Conservation (phyloP, 2,329 filamentous ascomycete genomes). For the Macrophomina tecta region DNA sequence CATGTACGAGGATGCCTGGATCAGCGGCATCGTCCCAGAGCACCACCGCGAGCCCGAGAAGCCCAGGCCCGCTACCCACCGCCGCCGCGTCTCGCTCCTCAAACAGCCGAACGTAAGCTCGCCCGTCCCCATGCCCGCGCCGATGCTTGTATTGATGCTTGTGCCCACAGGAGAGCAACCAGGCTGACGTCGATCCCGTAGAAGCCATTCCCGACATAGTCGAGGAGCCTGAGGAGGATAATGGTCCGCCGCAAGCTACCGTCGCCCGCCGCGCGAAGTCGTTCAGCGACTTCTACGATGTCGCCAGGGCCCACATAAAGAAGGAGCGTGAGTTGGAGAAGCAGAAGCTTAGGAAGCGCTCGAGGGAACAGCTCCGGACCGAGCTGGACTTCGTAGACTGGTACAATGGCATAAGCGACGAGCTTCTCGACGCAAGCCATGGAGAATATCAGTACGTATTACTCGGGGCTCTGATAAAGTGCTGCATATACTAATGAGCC, state of each 20-base stretch:
- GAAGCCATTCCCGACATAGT: conserved; percentile 64
- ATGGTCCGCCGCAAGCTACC: conserved; percentile 70
- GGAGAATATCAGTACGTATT: conserved; percentile 76
- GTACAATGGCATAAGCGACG: conserved; percentile 66
- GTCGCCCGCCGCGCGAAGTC: conserved; percentile 72
- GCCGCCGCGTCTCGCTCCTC: conserved; percentile 72
- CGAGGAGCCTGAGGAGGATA: conserved; percentile 62
- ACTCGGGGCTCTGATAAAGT: background rate
- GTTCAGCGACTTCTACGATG: conserved; percentile 77
- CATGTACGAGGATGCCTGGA: conserved; percentile 88
- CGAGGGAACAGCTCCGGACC: conserved; percentile 57
- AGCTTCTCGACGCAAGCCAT: conserved; percentile 80
- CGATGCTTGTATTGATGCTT: conserved; percentile 52
- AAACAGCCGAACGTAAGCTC: conserved; percentile 57
- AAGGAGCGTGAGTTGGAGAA: conserved; percentile 56
- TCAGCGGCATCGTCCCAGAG: conserved; percentile 69
- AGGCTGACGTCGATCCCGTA: conserved; percentile 59
- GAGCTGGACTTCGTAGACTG: conserved; percentile 65
- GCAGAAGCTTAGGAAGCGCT: conserved; percentile 49
- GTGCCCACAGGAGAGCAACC: conserved; percentile 59
- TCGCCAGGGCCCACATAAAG: conserved; percentile 62
- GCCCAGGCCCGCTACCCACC: conserved; percentile 60
- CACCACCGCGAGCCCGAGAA: conserved; percentile 58
- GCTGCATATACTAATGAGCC: conserved; percentile 5
- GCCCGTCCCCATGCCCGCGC: conserved; percentile 41